Conservation (phyloP, 495 filamentous ascomycete species). For the Podospora australis region DNA sequence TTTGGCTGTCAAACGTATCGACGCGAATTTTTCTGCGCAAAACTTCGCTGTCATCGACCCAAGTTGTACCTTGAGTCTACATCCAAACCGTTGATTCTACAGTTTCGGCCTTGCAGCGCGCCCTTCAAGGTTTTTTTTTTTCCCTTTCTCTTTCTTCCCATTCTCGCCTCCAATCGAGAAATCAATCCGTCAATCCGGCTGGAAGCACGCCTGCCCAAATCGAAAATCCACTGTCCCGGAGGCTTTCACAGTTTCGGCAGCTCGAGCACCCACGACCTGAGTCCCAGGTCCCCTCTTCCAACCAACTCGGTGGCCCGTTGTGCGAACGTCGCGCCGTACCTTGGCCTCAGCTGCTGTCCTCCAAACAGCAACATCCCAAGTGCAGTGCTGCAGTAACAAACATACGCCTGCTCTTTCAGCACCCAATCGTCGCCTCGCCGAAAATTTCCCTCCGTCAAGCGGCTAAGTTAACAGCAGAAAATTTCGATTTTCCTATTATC, state of each 20-base stretch:
- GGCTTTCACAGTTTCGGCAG: conserved; percentile 7
- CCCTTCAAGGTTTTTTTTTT: conserved; percentile 13
- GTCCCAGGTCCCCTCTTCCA: conserved; percentile 7
- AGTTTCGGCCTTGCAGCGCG: conserved; percentile 27
- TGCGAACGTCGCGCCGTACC: conserved; percentile 23
- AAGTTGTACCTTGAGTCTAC: conserved; percentile 14
- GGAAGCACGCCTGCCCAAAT: conserved; percentile 27
- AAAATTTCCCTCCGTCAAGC: conserved; percentile 32
- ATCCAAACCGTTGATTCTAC: conserved; percentile 12
- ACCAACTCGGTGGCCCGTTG: conserved; percentile 20
- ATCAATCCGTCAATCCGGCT: conserved; percentile 18
- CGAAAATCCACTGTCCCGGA: background rate
- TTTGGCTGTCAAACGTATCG: conserved; percentile 15
- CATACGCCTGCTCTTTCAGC: conserved; percentile 18
- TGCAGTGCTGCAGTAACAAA: conserved; percentile 19
- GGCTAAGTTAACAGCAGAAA: conserved; percentile 35
- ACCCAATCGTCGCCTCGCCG: conserved; percentile 28
- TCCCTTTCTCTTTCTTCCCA: background rate
- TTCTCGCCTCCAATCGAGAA: background rate
- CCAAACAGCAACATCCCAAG: conserved; percentile 13
- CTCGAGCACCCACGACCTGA: conserved; percentile 7
- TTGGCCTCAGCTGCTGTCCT: conserved; percentile 21
- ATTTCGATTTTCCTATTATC: conserved; percentile 22
- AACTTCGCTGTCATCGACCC: conserved; percentile 12
- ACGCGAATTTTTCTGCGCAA: conserved; percentile 12